A percentile compares a stretch with the other conserved stretches of the same genome.
phyloP scores from a whole-genome alignment of 1,284 basidiomycete species.

The Xerocomus nothofagi region DNA sequence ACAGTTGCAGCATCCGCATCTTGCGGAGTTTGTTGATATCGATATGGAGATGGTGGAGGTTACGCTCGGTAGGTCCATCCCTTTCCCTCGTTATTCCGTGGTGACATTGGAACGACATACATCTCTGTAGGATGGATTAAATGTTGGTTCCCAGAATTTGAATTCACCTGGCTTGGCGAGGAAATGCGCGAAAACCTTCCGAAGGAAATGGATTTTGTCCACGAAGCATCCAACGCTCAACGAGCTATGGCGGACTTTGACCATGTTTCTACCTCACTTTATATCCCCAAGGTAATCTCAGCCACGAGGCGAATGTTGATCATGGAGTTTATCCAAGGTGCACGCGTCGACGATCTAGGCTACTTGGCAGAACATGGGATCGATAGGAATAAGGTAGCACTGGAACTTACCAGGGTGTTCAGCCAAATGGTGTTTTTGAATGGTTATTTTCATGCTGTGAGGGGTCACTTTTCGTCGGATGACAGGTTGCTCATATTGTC shows the following conservation, averaged over 20 bases:
- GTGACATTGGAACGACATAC: not conserved
- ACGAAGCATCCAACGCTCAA: conserved; percentile 87
- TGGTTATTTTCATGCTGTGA: conserved; percentile 85
- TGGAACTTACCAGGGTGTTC: conserved; percentile 90
- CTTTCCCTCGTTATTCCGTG: not conserved
- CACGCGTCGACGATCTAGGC: conserved; percentile 84
- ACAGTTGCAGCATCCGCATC: conserved; percentile 90
- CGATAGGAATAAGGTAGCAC: conserved; percentile 90
- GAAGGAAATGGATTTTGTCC: conserved; percentile 92
- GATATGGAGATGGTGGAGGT: conserved; percentile 88
- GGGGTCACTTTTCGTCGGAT: conserved; percentile 25
- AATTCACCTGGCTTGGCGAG: conserved; percentile 92
- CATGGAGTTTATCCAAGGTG: conserved; percentile 93
- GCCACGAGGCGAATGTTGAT: conserved; percentile 86
- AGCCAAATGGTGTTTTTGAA: conserved; percentile 96
- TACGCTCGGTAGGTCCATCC: conserved; percentile 52
- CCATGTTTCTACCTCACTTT: conserved; percentile 75
- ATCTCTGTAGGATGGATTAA: conserved; percentile 74
- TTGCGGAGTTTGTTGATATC: conserved; percentile 88
- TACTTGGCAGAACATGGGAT: conserved; percentile 86
- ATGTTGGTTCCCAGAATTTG: conserved; percentile 85
- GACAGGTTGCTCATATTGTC: conserved; percentile 6
- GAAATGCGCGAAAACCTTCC: conserved; percentile 94
- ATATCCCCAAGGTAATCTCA: conserved; percentile 87
- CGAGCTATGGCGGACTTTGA: conserved; percentile 76